These are phyloP conservation scores for Keithomyces neogunnii DNA, from an alignment of 2,329 filamentous ascomycete genomes.

Conservation along the genomic window DNA sequence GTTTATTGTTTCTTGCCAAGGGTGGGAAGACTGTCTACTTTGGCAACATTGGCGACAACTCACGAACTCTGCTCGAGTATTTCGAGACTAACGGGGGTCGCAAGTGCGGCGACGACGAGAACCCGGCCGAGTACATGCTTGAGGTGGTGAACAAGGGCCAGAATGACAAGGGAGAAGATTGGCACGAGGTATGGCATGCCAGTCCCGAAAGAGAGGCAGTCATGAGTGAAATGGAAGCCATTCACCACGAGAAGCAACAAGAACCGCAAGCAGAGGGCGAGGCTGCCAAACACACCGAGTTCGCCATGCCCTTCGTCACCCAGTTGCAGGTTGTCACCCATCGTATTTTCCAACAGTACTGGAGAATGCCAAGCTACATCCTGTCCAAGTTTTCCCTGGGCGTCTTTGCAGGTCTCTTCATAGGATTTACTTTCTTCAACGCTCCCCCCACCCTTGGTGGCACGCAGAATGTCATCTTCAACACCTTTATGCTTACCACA, in stretches of 20 bases:
- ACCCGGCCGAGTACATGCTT: conserved; percentile 72
- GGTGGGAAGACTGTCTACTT: conserved; percentile 64
- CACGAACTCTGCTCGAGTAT: conserved; percentile 47
- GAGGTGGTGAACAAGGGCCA: conserved; percentile 35
- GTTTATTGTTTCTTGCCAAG: conserved; percentile 53
- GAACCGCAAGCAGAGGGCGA: conserved; percentile 8
- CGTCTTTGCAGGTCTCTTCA: conserved; percentile 55
- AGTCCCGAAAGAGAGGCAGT: conserved; percentile 43
- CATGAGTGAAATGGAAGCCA: conserved; percentile 52
- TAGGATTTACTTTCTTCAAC: conserved; percentile 64
- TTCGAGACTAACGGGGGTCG: conserved; percentile 58
- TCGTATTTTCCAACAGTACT: conserved; percentile 76
- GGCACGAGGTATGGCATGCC: conserved; percentile 58
- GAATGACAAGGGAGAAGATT: conserved; percentile 41
- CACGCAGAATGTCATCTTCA: conserved; percentile 68
- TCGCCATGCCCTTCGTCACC: conserved; percentile 62
- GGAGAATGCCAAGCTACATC: conserved; percentile 71
- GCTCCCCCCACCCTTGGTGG: conserved; percentile 50
- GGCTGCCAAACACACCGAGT: conserved; percentile 46
- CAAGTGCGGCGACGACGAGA: conserved; percentile 51
- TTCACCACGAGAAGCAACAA: conserved; percentile 41
- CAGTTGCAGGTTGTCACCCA: conserved; percentile 59
- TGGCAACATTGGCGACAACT: conserved; percentile 55
- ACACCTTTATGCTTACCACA: conserved; percentile 66
- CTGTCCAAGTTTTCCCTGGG: conserved; percentile 62